Base-by-base conservation (phyloP, 257 asterid genomes). In the Misopates orontium region DNA sequence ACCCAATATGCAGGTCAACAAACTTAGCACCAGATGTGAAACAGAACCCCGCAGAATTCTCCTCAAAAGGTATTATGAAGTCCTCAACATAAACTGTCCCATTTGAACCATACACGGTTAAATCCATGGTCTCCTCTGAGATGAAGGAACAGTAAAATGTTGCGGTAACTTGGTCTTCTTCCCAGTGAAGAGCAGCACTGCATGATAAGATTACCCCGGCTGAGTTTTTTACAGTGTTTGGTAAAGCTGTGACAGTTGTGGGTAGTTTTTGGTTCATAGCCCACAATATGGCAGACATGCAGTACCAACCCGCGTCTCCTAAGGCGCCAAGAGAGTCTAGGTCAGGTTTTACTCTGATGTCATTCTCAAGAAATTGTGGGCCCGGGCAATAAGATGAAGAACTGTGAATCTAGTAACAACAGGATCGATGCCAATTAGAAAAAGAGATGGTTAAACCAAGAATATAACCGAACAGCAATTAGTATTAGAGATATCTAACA, bases 231-330 rank as follows among this genome's bases (percentile, higher is more conserved):
- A 69, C 44, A 0, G 84, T 67, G 45, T 58, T 22, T 20, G 94
- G 91, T 1, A 83, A 73, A 24, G 95, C 94, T 41, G 80, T 77
- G 8, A 90, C 89, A 1, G 79, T 78, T 31, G 91, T 82, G 19
- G 97, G 97, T 18, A 80, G 74, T 54, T 74, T 83, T 45, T 75
- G 82, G 77, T 87, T 71, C 95, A 85, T 83, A 18, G 81, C 77
- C 91, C 95, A 90, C 52, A 90, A 57, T 71, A 87, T 85, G 47
- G 74, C 70, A 1, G 94, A 91, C 55, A 90, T 83, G 87, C 91
- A 87, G 88, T 85, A 87, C 97, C 97, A 90, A 16, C 95, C 95
- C 0, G 86, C 59, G 31, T 87, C 97, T 56, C 97, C 95, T 25
- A 90, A 71, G 17, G 90, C 97, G 61, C 97, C 95, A 16, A 87